These are phyloP conservation scores for Simplicillium aogashimaense DNA, from an alignment of 2,329 filamentous ascomycete genomes.

Conservation along the genomic window DNA sequence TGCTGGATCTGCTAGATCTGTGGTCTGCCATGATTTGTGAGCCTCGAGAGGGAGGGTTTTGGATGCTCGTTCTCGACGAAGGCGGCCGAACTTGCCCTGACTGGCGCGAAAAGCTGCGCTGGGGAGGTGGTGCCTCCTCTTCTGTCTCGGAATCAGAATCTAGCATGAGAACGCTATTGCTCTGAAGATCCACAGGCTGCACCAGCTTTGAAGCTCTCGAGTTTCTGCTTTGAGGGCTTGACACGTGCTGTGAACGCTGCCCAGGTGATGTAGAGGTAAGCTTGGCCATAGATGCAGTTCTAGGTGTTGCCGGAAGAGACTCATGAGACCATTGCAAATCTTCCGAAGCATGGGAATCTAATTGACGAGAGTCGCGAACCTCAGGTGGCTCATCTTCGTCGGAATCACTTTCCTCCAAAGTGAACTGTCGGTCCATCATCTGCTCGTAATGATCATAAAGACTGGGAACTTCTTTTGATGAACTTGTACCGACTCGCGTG, in stretches of 20 bases:
- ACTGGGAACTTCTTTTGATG: slow-evolving; percentile 31
- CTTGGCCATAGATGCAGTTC: not conserved
- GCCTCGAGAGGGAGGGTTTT: no score
- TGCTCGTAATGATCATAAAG: slow-evolving; percentile 51
- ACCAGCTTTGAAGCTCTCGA: slow-evolving; percentile 40
- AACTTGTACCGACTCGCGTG: slow-evolving; percentile 12
- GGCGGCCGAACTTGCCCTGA: not conserved
- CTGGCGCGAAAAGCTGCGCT: not conserved
- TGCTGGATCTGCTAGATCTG: slow-evolving; percentile 21
- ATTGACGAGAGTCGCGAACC: slow-evolving; percentile 6
- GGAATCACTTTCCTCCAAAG: slow-evolving; percentile 15
- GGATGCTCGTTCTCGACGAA: no score
- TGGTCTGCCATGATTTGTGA: not conserved
- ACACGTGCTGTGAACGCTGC: slow-evolving; percentile 19
- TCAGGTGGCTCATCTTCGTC: slow-evolving; percentile 10
- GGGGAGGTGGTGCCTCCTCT: slow-evolving; percentile 9
- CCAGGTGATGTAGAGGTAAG: not conserved
- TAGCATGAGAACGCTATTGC: slow-evolving; percentile 45
- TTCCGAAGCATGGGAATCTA: slow-evolving; percentile 7
- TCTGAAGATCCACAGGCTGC: slow-evolving; percentile 39
- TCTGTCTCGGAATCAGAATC: slow-evolving; percentile 49
- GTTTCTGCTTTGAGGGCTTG: slow-evolving; percentile 44
- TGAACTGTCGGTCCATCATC: slow-evolving; percentile 37
- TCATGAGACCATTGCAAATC: not conserved
- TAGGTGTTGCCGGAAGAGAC: not conserved